Evolutionary conservation across 352 stramenopile species (phyloP).

Genomic region (Aphanomyces cochlioides): DNA sequence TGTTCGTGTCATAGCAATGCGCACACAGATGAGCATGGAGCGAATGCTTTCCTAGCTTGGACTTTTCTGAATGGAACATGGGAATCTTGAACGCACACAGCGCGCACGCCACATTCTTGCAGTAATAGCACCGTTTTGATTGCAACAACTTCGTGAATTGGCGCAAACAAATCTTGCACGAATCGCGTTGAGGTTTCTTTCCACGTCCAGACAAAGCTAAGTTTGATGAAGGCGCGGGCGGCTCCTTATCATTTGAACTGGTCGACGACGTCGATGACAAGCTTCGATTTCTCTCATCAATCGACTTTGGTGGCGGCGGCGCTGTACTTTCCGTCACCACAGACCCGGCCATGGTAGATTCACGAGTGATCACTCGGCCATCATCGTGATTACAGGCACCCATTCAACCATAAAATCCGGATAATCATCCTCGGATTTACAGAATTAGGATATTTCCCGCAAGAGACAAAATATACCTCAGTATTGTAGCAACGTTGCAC

Average conservation of each 20-base stretch:
- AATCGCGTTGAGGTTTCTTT: not conserved
- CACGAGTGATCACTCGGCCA: not conserved
- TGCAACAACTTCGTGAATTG: slow-evolving; percentile 23
- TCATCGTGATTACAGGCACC: no score
- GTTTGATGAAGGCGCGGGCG: not conserved
- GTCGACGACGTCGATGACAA: not conserved
- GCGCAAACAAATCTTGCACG: slow-evolving; percentile 24
- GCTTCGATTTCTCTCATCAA: not conserved
- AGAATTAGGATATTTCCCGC: no score
- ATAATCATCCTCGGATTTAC: not conserved
- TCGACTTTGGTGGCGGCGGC: not conserved
- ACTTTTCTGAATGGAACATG: slow-evolving; percentile 30
- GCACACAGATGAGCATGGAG: slow-evolving; percentile 26
- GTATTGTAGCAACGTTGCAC: no score
- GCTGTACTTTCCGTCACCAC: not conserved
- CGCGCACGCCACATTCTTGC: slow-evolving; percentile 27
- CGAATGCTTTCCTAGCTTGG: slow-evolving; percentile 21
- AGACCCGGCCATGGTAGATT: not conserved
- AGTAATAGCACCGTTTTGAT: slow-evolving; percentile 27
- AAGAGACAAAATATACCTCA: no score
- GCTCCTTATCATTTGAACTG: slow-evolving; percentile 5
- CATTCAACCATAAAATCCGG: not conserved
- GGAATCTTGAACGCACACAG: slow-evolving; percentile 25
- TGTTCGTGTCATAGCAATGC: slow-evolving; percentile 26
- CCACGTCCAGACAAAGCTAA: not conserved